These are phyloP conservation scores for Hippophae tibetana DNA, from an alignment of 306 rosid species.

Conservation along the genomic window DNA sequence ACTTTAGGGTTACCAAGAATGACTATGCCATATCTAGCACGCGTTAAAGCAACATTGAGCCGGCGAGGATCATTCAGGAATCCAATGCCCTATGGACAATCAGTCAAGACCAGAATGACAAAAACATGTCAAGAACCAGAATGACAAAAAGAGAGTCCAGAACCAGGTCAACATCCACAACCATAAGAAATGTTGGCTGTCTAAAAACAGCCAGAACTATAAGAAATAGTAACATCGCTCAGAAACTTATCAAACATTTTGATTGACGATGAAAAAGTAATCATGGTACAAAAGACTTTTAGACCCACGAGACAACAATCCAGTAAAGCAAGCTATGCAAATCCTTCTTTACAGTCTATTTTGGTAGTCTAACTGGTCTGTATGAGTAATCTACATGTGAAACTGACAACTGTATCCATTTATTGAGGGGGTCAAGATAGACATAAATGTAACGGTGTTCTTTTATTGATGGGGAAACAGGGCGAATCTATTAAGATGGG, in stretches of 20 bases:
- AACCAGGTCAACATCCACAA: too few relatives aligned
- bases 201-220: neutral
- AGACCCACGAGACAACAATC: too few relatives aligned
- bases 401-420: too few relatives aligned
- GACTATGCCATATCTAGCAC: constrained; percentile 97
- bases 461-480: neutral
- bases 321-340: neutral
- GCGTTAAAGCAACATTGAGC: constrained; percentile 95
- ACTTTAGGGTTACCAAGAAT: constrained; percentile 98
- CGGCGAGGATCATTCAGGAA: constrained; percentile 94
- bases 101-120: constrained; percentile 9
- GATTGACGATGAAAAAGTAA: neutral
- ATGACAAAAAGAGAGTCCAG: too few relatives aligned
- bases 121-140: constrained; percentile 7
- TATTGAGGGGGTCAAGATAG: neutral
- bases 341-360: neutral
- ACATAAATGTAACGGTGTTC: neutral
- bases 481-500: too few relatives aligned
- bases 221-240: neutral
- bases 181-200: too few relatives aligned
- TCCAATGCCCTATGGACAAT: constrained; percentile 73
- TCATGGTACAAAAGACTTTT: neutral
- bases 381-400: too few relatives aligned
- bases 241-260: neutral
- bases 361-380: too few relatives aligned